Base-by-base conservation (phyloP, 2,329 filamentous ascomycete species). In the Aspergillus quadrilineatus region DNA sequence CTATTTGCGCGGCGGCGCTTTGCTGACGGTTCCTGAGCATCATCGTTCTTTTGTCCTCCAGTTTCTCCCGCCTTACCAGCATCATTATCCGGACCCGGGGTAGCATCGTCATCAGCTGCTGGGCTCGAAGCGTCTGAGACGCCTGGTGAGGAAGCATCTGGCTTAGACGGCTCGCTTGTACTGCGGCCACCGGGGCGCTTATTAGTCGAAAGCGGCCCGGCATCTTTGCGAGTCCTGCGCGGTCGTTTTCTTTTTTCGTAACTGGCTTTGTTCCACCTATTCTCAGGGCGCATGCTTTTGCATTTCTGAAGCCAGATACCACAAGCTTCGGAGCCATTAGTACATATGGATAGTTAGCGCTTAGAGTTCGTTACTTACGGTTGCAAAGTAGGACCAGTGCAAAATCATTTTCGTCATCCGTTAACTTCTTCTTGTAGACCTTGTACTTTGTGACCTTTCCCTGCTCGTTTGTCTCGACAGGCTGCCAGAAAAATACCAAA, bases 251-350 rank as follows among this genome's bases (percentile, higher is more conserved):
- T 70, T 59, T 74, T 76, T 42, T 71, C 66, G 53, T 69, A 72
- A n/a, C 67, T 65, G 4, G 80, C 82, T 61, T 85, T 89, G 62
- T 88, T 88, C 93, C 93, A 99, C 62, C 88, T 86, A 59, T 93
- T 86, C 53, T 85, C 80, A 2, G 94, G 94, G 7, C 94, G 87
- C 79, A 96, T 94, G 26, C 79, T 82, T 68, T 89, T 91, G 73
- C 89, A 91, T 69, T 97, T 97, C 59, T 87, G 86, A 65, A 99
- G 87, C 91, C 92, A 99, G 42, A 99, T 86, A 15, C 94, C 94
- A 71, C 94, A 99, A 57, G 93, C 84, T 87, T 41, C 26, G 15
- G 34, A 22, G 14, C 47, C 29, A 50, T 63, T 52, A 55, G 61
- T 45, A 26, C 17, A 10, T 54, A 57, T 32, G 7, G 15, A 53